Evolutionary conservation across 306 rosid genomes (phyloP).

Genomic region (Dryas drummondii): DNA sequence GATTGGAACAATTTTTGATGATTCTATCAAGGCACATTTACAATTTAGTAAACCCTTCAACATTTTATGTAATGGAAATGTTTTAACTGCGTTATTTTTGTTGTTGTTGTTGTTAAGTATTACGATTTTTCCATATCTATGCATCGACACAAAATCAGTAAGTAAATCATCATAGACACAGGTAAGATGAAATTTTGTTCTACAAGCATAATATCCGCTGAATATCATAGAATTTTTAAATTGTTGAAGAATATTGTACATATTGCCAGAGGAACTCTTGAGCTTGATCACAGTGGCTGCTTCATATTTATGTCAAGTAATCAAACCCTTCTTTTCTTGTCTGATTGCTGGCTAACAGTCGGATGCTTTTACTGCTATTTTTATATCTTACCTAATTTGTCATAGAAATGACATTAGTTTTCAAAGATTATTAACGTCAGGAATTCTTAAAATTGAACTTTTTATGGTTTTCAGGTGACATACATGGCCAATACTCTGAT

Average conservation of each 20-base stretch:
- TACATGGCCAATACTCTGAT: constrained; percentile 95
- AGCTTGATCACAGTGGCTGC: background rate
- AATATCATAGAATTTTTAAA: background rate
- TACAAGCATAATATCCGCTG: background rate
- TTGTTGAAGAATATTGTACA: background rate
- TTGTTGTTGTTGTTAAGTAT: no score
- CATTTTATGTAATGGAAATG: background rate
- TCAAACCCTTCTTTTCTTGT: background rate
- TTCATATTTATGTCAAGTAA: background rate
- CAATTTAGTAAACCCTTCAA: background rate
- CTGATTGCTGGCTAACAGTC: background rate
- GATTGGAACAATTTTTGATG: background rate
- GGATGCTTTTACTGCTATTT: background rate
- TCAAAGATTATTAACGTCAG: background rate
- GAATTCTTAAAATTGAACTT: background rate
- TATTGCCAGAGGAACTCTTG: background rate
- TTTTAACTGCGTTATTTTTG: no score
- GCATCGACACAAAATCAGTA: no score
- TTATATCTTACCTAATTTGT: background rate
- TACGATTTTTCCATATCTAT: no score
- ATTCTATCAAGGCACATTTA: background rate
- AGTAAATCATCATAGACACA: no score
- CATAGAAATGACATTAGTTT: background rate
- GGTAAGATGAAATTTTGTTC: background rate
- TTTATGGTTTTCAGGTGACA: constrained; percentile 63